These are phyloP conservation scores for Pseudoscleropodium purum DNA, from an alignment of 225 moss, liverwort and hornwort genomes.

Conservation along the genomic window DNA sequence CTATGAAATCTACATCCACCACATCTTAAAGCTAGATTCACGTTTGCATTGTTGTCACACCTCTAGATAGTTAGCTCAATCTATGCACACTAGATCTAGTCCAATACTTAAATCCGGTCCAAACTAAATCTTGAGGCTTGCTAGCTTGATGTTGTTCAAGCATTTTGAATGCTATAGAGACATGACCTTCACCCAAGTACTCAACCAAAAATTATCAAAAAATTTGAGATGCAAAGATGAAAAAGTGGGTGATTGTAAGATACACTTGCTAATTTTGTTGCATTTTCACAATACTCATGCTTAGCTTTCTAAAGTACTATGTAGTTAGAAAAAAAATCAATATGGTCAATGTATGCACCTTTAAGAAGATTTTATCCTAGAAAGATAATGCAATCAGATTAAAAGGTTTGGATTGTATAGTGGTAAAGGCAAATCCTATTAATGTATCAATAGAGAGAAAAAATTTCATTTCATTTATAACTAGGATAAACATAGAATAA, in stretches of 20 bases:
- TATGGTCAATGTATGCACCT: no score
- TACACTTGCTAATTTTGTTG: no score
- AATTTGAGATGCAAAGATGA: not conserved
- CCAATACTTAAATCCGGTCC: no score
- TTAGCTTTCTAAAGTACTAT: no score
- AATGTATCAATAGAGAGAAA: not conserved
- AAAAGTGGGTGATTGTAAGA: not conserved
- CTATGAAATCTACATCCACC: not conserved
- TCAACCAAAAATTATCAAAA: not conserved
- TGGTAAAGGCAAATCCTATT: not conserved
- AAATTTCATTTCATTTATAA: not conserved
- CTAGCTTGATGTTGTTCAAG: accelerated
- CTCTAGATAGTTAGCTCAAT: no score
- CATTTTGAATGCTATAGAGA: no score
- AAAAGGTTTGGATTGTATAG: not conserved
- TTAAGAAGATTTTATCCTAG: no score
- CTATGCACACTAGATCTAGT: accelerated
- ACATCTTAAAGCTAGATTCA: not conserved
- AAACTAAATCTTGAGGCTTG: not conserved
- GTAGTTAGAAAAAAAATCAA: no score
- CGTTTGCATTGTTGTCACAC: accelerated
- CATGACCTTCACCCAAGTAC: not conserved
- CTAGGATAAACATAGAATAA: not conserved
- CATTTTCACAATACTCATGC: no score
- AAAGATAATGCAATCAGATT: not conserved